Evolutionary conservation across 2,329 filamentous ascomycete species (phyloP), one percentile per base, ranked within the genome.

Genomic region (Colletotrichum incanum): DNA sequence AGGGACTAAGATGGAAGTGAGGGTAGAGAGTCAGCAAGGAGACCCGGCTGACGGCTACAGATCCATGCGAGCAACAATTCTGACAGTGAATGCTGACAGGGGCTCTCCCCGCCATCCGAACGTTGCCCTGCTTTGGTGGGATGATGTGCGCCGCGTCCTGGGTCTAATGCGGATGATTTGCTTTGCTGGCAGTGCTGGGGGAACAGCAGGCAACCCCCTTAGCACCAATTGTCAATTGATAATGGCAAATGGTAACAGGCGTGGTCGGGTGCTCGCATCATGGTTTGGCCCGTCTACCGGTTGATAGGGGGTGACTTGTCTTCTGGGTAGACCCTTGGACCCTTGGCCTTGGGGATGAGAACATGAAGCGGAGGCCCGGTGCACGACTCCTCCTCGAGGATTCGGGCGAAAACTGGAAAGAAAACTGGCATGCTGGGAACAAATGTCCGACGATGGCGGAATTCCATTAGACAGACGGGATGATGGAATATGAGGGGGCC

Each of bases 281-380:
- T 59, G 52, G 41, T 20, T 31, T 64, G 50, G 23, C 66, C 37
- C 18, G 34, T 26, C 54, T 26, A 20, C 14, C 56, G 1, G 14
- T 31, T n/a, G 50, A 54, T 54, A 34, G 50, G 26, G 26, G 14
- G 11, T 62, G 43, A 23, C 18, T 20, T 16, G 23, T 18, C n/a
- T 16, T 49, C 31, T 28, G 45, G 31, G 9, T n/a, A 62, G 65
- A 64, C 69, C 65, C 65, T 60, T 67, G 64, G 64, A 71, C 63
- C 68, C 68, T 58, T 54, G 41, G 47, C 23, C n/a, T 34, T 16
- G 54, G 31, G 37, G 34, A 49, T 6, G 55, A 23, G 23, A 71
- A 37, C 55, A 34, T 34, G 50, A 31, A 34, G 18, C 28, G 26
- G 37, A 60, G 52, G n/a, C 23, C 34, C 43, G 50, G 64, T 56